Conservation (phyloP, 768 basidiomycete genomes). For the Boletus bicolor region DNA sequence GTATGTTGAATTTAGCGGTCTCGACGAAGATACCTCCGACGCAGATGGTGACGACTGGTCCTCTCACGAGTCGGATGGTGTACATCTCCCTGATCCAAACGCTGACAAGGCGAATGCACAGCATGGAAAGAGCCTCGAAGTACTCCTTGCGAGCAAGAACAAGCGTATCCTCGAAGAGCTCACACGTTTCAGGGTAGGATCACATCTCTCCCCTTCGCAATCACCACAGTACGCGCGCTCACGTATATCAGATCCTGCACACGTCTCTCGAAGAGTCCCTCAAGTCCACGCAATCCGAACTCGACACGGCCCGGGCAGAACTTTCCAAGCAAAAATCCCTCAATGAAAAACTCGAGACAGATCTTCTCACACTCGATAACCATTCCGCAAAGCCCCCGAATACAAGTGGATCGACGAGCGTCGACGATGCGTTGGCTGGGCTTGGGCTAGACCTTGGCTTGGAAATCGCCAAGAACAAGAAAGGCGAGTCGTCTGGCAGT, state of each 20-base stretch:
- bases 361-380: slow-evolving; percentile 78
- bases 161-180: slow-evolving; percentile 89
- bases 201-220: too few species aligned
- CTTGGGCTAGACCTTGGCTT: slow-evolving; percentile 57
- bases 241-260: slow-evolving; percentile 64
- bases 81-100: slow-evolving; percentile 85
- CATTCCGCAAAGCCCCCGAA: slow-evolving; percentile 22
- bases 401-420: slow-evolving; percentile 25
- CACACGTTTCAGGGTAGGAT: slow-evolving; percentile 78
- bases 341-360: slow-evolving; percentile 90
- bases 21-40: slow-evolving; percentile 58
- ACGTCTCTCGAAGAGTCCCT: slow-evolving; percentile 75
- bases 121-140: slow-evolving; percentile 82
- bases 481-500: slow-evolving; percentile 18
- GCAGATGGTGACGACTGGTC: slow-evolving; percentile 53
- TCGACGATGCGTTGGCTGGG: slow-evolving; percentile 61
- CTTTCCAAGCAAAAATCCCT: slow-evolving; percentile 74
- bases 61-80: slow-evolving; percentile 42
- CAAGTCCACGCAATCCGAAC: slow-evolving; percentile 51
- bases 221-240: background rate
- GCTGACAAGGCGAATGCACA: slow-evolving; percentile 76
- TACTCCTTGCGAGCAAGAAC: slow-evolving; percentile 90
- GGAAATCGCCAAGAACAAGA: slow-evolving; percentile 15
- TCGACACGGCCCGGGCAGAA: slow-evolving; percentile 58
- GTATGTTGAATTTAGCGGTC: slow-evolving; percentile 95